Percentiles rank a stretch among this genome's conserved stretches.
Evolutionary conservation across 441 rosid species (phyloP).

Genomic region (Croton setiger): DNA sequence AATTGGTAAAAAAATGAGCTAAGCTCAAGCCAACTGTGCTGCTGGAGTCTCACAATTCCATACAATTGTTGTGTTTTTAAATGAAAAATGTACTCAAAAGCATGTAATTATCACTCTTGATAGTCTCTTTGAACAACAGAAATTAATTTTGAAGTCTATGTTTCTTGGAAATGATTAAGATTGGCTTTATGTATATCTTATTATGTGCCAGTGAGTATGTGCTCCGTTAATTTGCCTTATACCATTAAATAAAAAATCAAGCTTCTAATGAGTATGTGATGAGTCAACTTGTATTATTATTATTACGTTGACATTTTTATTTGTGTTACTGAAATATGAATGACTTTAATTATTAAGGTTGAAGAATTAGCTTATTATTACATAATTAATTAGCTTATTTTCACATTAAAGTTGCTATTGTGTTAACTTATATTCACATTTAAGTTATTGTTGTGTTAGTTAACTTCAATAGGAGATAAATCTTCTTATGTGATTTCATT

Average conservation of each 20-base stretch:
- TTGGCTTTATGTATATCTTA: background rate
- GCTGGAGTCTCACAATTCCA: background rate
- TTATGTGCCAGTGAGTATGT: background rate
- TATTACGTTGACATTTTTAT: too few relatives aligned
- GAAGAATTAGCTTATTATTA: too few relatives aligned
- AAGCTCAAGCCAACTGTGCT: background rate
- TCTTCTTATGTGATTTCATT: too few relatives aligned
- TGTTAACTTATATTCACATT: too few relatives aligned
- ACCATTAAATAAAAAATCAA: background rate
- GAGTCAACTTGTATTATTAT: slow-evolving; percentile 4
- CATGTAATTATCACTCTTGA: background rate
- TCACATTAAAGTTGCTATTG: too few relatives aligned
- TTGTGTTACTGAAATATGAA: too few relatives aligned
- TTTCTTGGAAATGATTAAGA: background rate
- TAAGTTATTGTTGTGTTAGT: too few relatives aligned
- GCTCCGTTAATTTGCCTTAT: background rate
- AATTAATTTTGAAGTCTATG: background rate
- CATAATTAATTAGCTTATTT: too few relatives aligned
- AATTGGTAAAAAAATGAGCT: background rate
- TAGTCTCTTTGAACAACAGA: background rate
- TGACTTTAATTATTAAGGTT: too few relatives aligned
- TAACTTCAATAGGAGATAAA: too few relatives aligned
- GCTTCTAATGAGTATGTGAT: background rate
- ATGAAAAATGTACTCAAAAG: background rate
- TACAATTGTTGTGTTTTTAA: background rate